Base-by-base conservation (phyloP, 208 protist species). In the Histomonas meleagridis region DNA sequence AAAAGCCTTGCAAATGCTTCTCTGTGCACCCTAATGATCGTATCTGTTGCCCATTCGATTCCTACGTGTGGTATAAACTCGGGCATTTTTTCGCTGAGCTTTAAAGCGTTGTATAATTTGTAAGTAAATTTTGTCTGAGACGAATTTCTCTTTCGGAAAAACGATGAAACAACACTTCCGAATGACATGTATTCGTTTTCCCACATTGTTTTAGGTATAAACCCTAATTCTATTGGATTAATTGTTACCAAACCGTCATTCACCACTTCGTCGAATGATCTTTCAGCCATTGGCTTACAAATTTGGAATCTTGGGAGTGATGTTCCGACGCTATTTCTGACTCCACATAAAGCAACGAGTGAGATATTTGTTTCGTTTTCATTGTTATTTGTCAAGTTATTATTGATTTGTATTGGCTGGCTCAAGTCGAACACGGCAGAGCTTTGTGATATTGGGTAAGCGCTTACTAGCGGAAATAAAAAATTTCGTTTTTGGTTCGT, bases 101-200 rank as follows among this genome's bases (percentile, higher is more conserved):
- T 16, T 32, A 86, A 55, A 26, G 76, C 76, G 38, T 86, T 86
- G 55, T 55, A 86, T 38, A 86, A 35, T 55, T 86, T 86, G 46
- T 55, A 40, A n/a, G 76, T 46, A 55, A 86, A 86, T 51, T 46
- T 32, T 21, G 43, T 57, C 32, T 40, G 21, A n/a, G 76, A 51
- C 14, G 23, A 43, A 86, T 86, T 86, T 55, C 76, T 23, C 28
- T 86, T 86, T 5, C 55, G 76, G 46, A 86, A 86, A 16, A 51
- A 86, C 16, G 46, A 32, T 0, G 14, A 26, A 18, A 86, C 43
- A 18, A 86, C n/a, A 5, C 55, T 14, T 35, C 46, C 40, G 16
- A 86, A 86, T 28, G 76, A 49, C 5, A 79, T 43, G n/a, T 46
- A 46, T 28, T 79, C 40, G 10, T 23, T 14, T 51, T 46, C 49